Conservation (phyloP, 305 asterid species). For the Ilex paraguariensis region DNA sequence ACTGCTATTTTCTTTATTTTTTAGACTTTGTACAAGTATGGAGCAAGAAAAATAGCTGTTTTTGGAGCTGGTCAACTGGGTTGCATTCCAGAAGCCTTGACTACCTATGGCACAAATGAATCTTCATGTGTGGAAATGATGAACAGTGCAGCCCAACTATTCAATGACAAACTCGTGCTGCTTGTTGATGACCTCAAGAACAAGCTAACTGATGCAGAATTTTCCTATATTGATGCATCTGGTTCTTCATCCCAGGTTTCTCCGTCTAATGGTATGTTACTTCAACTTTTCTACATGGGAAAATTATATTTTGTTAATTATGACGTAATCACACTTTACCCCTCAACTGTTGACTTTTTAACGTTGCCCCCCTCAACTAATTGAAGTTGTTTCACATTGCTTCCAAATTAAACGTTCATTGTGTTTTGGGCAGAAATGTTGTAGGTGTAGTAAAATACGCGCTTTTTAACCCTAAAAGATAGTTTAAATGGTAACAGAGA, state of each 20-base stretch:
- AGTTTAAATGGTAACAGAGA: no score
- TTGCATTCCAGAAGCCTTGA: slow-evolving; percentile 33
- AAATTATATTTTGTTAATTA: no score
- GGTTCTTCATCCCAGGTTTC: slow-evolving; percentile 26
- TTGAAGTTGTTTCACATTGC: no score
- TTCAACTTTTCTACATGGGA: no score
- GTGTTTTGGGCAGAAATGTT: no score
- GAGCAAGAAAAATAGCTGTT: slow-evolving; percentile 54
- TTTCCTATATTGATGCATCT: slow-evolving; percentile 25
- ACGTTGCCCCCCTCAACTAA: no score
- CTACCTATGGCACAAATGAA: slow-evolving; percentile 14
- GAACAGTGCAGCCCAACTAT: slow-evolving; percentile 26
- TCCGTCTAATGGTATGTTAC: slow-evolving; percentile 18
- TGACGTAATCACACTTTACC: no score
- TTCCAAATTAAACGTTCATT: no score
- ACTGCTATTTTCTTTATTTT: no score
- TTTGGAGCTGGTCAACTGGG: slow-evolving; percentile 47
- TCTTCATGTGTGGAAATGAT: slow-evolving; percentile 29
- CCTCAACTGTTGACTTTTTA: no score
- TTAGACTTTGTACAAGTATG: slow-evolving; percentile 20
- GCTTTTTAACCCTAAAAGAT: no score
- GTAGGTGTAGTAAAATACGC: no score
- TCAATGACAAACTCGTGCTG: slow-evolving; percentile 24
- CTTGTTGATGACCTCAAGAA: slow-evolving; percentile 31
- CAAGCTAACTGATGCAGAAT: slow-evolving; percentile 26